These are phyloP conservation scores for Fraxinus floribunda DNA, from an alignment of 305 asterid genomes.

Conservation along the genomic window DNA sequence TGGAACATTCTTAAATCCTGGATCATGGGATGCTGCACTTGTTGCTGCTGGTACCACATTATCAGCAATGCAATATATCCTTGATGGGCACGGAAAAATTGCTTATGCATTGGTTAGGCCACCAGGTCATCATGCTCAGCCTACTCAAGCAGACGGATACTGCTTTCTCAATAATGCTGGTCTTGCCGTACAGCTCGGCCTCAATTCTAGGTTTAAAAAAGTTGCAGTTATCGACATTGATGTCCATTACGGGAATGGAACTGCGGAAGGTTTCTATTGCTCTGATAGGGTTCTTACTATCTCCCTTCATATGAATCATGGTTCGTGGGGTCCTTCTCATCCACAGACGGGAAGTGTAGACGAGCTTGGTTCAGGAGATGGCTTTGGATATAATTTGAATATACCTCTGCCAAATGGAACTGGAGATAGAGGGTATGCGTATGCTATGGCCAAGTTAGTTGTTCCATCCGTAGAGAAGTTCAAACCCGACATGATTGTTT, in stretches of 20 bases:
- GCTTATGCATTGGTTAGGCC: conserved; percentile 82
- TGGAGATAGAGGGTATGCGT: conserved; percentile 68
- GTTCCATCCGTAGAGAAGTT: conserved; percentile 66
- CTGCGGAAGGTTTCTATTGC: conserved; percentile 78
- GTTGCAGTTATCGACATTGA: conserved; percentile 77
- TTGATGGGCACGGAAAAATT: conserved; percentile 50
- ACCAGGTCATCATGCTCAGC: conserved; percentile 97
- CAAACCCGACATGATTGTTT: conserved; percentile 65
- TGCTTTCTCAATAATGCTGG: conserved; percentile 90
- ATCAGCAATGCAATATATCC: conserved; percentile 75
- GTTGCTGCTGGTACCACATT: conserved; percentile 85
- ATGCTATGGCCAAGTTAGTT: conserved; percentile 60
- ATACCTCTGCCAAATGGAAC: conserved; percentile 88
- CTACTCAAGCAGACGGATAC: conserved; percentile 78
- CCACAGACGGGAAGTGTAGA: conserved; percentile 71
- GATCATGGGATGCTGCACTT: conserved; percentile 89
- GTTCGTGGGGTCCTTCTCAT: conserved; percentile 95
- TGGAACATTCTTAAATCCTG: conserved; percentile 82
- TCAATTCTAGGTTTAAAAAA: conserved; percentile 45
- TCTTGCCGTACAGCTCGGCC: conserved; percentile 67
- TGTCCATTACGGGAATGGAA: conserved; percentile 91
- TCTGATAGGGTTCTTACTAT: conserved; percentile 69
- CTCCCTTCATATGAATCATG: conserved; percentile 92
- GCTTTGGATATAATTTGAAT: conserved; percentile 78
- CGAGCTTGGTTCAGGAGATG: conserved; percentile 76